Base-by-base conservation (phyloP, 2,329 filamentous ascomycete species). In the Sclerotinia sclerotiorum region DNA sequence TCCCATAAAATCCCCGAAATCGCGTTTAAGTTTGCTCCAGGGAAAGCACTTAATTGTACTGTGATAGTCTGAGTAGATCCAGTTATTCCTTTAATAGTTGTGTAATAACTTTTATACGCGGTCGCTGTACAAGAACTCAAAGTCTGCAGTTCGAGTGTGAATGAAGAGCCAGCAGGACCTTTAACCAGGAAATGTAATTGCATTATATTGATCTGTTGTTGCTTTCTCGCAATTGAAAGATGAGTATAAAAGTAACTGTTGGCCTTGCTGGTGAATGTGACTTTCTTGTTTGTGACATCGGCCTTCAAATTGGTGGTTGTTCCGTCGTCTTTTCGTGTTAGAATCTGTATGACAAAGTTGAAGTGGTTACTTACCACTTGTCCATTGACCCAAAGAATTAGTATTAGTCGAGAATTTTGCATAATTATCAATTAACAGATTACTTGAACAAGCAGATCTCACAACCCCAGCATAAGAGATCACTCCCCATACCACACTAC, bases 161-260 rank as follows among this genome's bases (percentile, higher is more conserved):
- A 75, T 4, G 78, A 80, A 24, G 78, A 79, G 21, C 79, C 78
- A 11, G 79, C 72, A 15, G 82, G 80, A 5, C 81, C 81, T 74
- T 84, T 81, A 69, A 84, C 72, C 35, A n/a, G 78, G 79, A 75
- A 85, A 84, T 39, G 80, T 80, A 57, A 85, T 71, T 3, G 80
- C 81, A 71, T 78, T 80, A 75, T 85, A 85, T 69, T 80, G 80
- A 61, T 82, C 79, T 60, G 77, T 79, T 21, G 76, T 76, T 24
- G 83, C 80, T 51, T 79, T 77, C 72, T 82, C 79, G 76, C 84
- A 86, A 0, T 77, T 72, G 66, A 86, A 82, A 82, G 1, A 80
- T 82, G 74, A n/a, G 85, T 84, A 73, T 86, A 86, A 70, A 84
- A 85, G 77, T 86, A 86, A 17, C 83, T 82, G 35, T 72, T 73